Percentiles rank a stretch among this genome's conserved stretches.
phyloP scores from a whole-genome alignment of 345 rosid species.

The Clausena lansium region DNA sequence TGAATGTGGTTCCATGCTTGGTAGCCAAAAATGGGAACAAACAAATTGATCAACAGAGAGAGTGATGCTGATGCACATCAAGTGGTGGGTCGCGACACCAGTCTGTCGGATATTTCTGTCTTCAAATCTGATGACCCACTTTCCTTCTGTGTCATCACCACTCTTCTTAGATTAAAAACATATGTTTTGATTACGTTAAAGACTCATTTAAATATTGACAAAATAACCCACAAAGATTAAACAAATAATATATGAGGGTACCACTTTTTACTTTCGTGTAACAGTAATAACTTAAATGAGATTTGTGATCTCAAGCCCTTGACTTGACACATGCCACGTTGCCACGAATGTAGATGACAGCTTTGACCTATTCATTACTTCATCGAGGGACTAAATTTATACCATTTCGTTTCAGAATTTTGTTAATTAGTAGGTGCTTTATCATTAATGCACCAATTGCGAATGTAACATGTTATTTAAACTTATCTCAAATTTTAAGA shows the following conservation, averaged over 20 bases:
- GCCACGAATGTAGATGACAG: neutral
- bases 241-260: neutral
- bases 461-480: neutral
- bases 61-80: slow-evolving; percentile 6
- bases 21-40: slow-evolving; percentile 39
- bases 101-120: slow-evolving; percentile 11
- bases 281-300: neutral
- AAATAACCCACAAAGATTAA: neutral
- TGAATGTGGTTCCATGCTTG: slow-evolving; percentile 33
- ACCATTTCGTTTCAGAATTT: no score
- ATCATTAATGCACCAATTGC: neutral
- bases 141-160: neutral
- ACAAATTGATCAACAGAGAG: slow-evolving; percentile 11
- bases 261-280: neutral
- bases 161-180: neutral
- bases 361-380: slow-evolving; percentile 4
- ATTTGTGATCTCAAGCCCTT: neutral
- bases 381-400: neutral
- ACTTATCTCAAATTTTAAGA: neutral
- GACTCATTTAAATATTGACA: neutral
- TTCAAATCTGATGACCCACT: slow-evolving; percentile 13
- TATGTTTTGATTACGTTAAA: neutral
- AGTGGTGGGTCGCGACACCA: slow-evolving; percentile 14
- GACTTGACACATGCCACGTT: neutral
- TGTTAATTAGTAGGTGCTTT: no score